A percentile compares a stretch with the other conserved stretches of the same genome.
Evolutionary conservation across 768 basidiomycete species (phyloP).

Genomic region (Daedaleopsis sinensis): DNA sequence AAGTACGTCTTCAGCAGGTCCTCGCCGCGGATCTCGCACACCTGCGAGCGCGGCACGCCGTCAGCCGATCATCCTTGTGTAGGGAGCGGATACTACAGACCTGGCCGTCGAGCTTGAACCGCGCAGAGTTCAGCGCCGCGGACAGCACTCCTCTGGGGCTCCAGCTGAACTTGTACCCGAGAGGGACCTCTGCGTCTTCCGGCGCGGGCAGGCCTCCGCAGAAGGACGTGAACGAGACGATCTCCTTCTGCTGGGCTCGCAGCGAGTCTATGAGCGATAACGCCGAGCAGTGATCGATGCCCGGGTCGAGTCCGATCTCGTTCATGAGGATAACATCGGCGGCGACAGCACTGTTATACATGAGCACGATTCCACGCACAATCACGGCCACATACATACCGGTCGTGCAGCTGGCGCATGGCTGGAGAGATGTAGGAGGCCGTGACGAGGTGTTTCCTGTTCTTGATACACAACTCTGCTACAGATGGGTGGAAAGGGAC

Average conservation of each 20-base stretch:
- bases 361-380: neutral
- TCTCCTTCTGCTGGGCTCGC: constrained; percentile 50
- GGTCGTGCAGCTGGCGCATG: constrained; percentile 67
- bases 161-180: constrained; percentile 96
- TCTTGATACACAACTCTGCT: constrained; percentile 72
- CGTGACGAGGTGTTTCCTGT: constrained; percentile 80
- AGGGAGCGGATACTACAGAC: constrained; percentile 40
- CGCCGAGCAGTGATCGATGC: constrained; percentile 88
- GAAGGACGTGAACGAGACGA: constrained; percentile 83
- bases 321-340: constrained; percentile 78
- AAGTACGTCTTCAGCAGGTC: constrained; percentile 62
- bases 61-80: neutral
- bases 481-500: constrained; percentile 70
- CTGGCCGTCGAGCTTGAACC: constrained; percentile 58
- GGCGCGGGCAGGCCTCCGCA: constrained; percentile 92
- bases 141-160: constrained; percentile 83
- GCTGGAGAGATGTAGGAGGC: constrained; percentile 86
- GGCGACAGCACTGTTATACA: constrained; percentile 51
- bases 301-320: constrained; percentile 90
- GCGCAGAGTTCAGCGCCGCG: constrained; percentile 76
- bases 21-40: constrained; percentile 50
- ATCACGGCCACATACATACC: constrained; percentile 42
- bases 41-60: constrained; percentile 34
- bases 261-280: constrained; percentile 65
- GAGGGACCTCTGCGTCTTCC: constrained; percentile 60